A percentile compares a stretch with the other conserved stretches of the same genome.
Conservation (phyloP, 371 early-diverging fungal species). For the Apophysomyces ossiformis region DNA sequence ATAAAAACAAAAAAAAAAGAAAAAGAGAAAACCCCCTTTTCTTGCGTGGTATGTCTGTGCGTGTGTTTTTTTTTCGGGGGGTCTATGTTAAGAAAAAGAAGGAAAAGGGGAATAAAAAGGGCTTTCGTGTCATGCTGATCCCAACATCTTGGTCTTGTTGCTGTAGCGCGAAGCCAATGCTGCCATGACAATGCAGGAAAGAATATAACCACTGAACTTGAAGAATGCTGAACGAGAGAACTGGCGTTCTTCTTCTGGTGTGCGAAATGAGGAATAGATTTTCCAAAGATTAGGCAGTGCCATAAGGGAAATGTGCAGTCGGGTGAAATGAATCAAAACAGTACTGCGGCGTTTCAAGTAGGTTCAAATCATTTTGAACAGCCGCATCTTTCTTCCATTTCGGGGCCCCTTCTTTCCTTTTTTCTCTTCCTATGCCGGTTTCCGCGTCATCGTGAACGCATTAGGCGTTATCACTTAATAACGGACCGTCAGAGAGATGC, state of each 20-base stretch:
- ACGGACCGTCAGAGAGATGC: too few species aligned
- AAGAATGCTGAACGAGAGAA: constrained; percentile 80
- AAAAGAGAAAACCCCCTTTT: too few species aligned
- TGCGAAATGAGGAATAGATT: constrained; percentile 78
- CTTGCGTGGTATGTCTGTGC: not conserved
- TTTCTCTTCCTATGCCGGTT: not conserved
- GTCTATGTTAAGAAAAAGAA: not conserved
- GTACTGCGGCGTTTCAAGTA: not conserved
- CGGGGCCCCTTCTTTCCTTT: not conserved
- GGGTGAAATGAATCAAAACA: not conserved
- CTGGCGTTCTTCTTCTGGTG: constrained; percentile 77
- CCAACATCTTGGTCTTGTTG: constrained; percentile 33
- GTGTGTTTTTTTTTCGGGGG: not conserved
- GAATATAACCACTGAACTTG: constrained; percentile 75
- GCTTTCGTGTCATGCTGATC: constrained; percentile 6
- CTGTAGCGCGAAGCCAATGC: constrained; percentile 56
- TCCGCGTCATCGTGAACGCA: not conserved
- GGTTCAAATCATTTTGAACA: too few species aligned
- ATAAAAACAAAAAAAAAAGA: not conserved
- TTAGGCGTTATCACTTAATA: too few species aligned
- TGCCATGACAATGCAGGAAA: constrained; percentile 73
- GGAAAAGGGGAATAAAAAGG: not conserved
- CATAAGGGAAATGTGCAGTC: constrained; percentile 34
- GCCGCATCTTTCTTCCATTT: too few species aligned
- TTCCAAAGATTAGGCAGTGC: constrained; percentile 71